These are phyloP conservation scores for Talaromyces borbonicus DNA, from an alignment of 495 filamentous ascomycete genomes.

Conservation along the genomic window DNA sequence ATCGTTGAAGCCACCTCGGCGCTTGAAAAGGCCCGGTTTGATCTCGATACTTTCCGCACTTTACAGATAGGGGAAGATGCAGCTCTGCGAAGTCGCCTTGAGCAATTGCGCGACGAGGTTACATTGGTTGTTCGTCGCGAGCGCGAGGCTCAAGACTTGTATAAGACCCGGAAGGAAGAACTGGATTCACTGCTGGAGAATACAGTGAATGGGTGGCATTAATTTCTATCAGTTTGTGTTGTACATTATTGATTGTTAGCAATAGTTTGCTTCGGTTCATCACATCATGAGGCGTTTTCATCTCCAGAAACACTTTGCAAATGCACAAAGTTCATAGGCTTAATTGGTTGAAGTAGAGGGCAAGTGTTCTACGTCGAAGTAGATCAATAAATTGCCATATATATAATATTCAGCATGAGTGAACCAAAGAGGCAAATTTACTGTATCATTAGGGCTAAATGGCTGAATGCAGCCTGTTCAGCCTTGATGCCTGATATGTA, in stretches of 20 bases:
- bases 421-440: no score
- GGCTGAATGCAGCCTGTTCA: constrained; percentile 15
- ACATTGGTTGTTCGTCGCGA: constrained; percentile 72
- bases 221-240: constrained; percentile 8
- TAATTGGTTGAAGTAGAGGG: no score
- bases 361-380: no score
- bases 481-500: not conserved
- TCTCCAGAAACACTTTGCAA: no score
- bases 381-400: no score
- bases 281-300: no score
- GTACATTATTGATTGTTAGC: constrained; percentile 5
- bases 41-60: constrained; percentile 65
- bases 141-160: constrained; percentile 83
- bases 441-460: not conserved
- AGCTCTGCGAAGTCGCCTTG: constrained; percentile 61
- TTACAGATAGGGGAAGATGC: constrained; percentile 69
- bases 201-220: constrained; percentile 37
- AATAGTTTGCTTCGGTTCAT: no score
- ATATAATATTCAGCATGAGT: no score
- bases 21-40: constrained; percentile 59
- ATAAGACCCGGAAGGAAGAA: constrained; percentile 66
- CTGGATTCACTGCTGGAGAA: constrained; percentile 48
- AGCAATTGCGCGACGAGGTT: constrained; percentile 71
- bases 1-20: constrained; percentile 70
- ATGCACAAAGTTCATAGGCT: no score